These are phyloP conservation scores for Inga laurina DNA, from an alignment of 306 rosid genomes.

Conservation along the genomic window DNA sequence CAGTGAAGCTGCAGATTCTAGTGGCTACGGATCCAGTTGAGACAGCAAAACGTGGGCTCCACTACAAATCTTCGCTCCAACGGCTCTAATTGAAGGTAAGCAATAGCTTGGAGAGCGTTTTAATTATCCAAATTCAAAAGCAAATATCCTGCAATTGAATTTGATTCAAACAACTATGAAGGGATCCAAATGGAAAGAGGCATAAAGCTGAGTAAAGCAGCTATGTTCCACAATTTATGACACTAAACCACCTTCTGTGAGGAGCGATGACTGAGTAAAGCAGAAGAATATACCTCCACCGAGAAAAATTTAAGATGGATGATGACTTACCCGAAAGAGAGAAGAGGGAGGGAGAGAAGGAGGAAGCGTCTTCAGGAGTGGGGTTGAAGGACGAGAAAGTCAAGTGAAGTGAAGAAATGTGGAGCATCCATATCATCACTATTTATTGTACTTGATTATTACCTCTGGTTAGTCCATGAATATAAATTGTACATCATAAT, in stretches of 20 bases:
- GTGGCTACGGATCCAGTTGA: constrained; percentile 34
- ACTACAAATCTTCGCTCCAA: background rate
- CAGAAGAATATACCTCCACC: constrained; percentile 33
- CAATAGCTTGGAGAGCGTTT: constrained; percentile 28
- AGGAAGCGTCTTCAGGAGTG: constrained; percentile 1
- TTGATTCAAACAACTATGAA: constrained; percentile 36
- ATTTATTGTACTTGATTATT: background rate
- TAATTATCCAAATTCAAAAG: constrained; percentile 12
- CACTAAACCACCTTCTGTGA: constrained; percentile 32
- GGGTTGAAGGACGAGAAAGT: constrained; percentile 31
- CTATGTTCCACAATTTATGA: constrained; percentile 39
- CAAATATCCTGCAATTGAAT: constrained; percentile 30
- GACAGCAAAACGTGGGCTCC: background rate
- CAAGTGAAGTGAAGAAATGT: constrained; percentile 36
- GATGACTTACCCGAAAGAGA: constrained; percentile 51
- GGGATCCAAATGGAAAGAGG: constrained; percentile 37
- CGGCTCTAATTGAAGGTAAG: constrained; percentile 23
- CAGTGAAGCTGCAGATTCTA: constrained; percentile 44
- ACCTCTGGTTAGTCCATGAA: constrained; percentile 10
- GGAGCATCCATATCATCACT: constrained; percentile 1
- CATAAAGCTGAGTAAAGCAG: constrained; percentile 45
- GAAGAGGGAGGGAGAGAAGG: constrained; percentile 9
- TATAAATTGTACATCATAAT: background rate
- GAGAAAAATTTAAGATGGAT: constrained; percentile 37
- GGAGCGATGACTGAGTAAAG: constrained; percentile 25